Conservation (phyloP, 257 asterid genomes). For the Fraxinus anomala region DNA sequence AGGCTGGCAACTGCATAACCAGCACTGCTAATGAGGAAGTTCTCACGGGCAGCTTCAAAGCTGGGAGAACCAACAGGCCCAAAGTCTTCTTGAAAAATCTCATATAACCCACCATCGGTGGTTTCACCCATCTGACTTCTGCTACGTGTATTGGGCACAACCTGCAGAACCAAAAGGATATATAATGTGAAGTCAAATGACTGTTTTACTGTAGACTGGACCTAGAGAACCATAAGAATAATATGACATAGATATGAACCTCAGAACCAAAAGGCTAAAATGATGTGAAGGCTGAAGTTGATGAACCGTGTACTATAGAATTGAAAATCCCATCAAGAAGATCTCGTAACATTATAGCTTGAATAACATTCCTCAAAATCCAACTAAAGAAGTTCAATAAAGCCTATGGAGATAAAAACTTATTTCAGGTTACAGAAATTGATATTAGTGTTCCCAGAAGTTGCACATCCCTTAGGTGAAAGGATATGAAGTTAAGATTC, state of each 20-base stretch:
- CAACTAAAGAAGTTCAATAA: neutral
- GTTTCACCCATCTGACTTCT: constrained; percentile 99
- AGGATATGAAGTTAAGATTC: neutral
- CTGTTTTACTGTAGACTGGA: neutral
- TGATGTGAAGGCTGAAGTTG: neutral
- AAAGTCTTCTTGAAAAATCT: constrained; percentile 97
- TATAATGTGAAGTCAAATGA: constrained; percentile 10
- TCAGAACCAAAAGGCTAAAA: constrained; percentile 14
- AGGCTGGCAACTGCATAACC: constrained; percentile 99
- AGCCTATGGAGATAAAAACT: neutral
- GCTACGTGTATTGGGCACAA: constrained; percentile 92
- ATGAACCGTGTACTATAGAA: neutral
- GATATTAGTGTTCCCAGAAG: neutral
- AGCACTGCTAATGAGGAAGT: constrained; percentile 95
- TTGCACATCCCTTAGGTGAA: neutral
- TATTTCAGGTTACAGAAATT: neutral
- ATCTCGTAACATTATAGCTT: constrained; percentile 6
- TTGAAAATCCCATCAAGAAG: neutral
- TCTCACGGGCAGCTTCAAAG: constrained; percentile 97
- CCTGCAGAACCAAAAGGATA: constrained; percentile 49
- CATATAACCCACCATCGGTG: constrained; percentile 96
- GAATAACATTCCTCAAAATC: neutral
- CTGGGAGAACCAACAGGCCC: constrained; percentile 97
- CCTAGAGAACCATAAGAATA: constrained; percentile 5
- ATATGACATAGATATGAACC: neutral